phyloP scores from a whole-genome alignment of 345 rosid species.

The Garcia nutans region DNA sequence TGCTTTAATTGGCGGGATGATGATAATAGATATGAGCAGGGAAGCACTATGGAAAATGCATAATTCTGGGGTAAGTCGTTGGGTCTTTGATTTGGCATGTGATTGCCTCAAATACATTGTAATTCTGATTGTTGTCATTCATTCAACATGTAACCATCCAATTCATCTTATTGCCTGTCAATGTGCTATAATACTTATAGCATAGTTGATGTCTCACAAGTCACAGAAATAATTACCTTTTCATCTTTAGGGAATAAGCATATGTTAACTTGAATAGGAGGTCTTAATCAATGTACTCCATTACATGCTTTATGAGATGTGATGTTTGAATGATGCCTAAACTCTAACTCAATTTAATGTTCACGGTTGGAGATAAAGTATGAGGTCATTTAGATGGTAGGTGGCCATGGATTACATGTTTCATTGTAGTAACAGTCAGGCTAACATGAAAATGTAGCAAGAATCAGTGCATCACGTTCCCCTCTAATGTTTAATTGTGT shows the following conservation, averaged over 20 bases:
- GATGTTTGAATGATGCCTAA: not conserved
- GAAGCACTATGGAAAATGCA: conserved; percentile 55
- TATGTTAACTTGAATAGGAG: not conserved
- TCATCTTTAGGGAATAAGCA: not conserved
- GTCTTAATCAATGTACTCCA: not conserved
- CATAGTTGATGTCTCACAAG: not conserved
- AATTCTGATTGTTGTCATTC: not conserved
- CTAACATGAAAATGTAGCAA: no score
- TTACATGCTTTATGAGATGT: not conserved
- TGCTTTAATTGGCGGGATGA: conserved; percentile 45
- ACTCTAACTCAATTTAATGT: not conserved
- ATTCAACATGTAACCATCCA: not conserved
- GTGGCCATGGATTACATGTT: no score
- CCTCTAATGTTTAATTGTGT: no score
- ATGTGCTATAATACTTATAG: not conserved
- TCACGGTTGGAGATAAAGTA: not conserved
- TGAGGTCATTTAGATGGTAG: no score
- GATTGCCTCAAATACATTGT: not conserved
- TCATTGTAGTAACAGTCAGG: no score
- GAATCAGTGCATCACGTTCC: no score
- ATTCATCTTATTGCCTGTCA: not conserved
- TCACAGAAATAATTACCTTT: not conserved
- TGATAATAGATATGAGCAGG: conserved; percentile 40
- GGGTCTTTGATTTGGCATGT: not conserved
- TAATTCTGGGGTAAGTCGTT: conserved; percentile 64